A percentile compares a stretch with the other conserved stretches of the same genome.
Conservation (phyloP, 495 filamentous ascomycete genomes). For the Hyaloscypha bicolor region DNA sequence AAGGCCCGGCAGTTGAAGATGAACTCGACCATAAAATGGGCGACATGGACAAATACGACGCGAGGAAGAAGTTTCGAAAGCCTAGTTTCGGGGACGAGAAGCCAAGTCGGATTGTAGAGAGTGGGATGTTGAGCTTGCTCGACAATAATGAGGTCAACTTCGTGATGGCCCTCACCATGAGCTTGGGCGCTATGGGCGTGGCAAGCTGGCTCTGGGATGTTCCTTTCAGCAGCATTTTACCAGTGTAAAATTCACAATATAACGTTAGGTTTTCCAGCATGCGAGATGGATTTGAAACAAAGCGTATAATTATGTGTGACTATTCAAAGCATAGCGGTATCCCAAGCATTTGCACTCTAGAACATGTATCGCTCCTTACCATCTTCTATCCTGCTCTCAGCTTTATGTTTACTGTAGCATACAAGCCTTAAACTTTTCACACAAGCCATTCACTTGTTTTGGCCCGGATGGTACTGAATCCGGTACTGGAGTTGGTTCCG, state of each 20-base stretch:
- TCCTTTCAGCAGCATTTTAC: conserved; percentile 43
- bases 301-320: too few relatives aligned
- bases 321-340: too few relatives aligned
- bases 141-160: conserved; percentile 96
- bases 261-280: background rate
- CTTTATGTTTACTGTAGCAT: too few relatives aligned
- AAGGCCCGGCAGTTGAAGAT: conserved; percentile 27
- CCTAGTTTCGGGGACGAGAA: conserved; percentile 56
- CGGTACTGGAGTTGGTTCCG: too few relatives aligned
- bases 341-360: too few relatives aligned
- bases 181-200: conserved; percentile 72
- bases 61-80: conserved; percentile 40
- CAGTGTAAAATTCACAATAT: background rate
- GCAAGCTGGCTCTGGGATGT: conserved; percentile 55
- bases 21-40: conserved; percentile 28
- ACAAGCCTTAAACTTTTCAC: too few relatives aligned
- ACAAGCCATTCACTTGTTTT: too few relatives aligned
- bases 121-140: conserved; percentile 67
- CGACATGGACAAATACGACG: conserved; percentile 30
- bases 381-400: too few relatives aligned
- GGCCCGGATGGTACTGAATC: too few relatives aligned
- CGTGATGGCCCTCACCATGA: conserved; percentile 83
- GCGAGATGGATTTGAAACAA: too few relatives aligned
- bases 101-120: conserved; percentile 72
- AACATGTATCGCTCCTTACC: too few relatives aligned